Evolutionary conservation across 2,329 filamentous ascomycete genomes (phyloP).

Genomic region (Calonectria pseudoturangicola): DNA sequence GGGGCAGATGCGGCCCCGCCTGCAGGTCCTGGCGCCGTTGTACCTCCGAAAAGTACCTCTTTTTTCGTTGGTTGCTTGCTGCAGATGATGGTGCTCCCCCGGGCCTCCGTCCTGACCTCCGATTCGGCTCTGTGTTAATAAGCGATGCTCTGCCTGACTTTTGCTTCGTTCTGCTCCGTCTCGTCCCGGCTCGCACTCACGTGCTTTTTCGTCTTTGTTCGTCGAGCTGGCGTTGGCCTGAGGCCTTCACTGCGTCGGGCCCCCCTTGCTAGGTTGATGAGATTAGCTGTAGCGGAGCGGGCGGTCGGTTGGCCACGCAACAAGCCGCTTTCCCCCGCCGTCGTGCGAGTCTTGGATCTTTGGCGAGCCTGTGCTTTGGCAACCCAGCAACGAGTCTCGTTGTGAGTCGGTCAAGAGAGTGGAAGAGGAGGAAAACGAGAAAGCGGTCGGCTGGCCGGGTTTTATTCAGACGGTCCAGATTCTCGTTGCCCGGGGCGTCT

Average conservation of each 20-base stretch:
- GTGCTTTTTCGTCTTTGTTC: slow-evolving; percentile 23
- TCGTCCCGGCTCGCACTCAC: slow-evolving; percentile 26
- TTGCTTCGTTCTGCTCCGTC: slow-evolving; percentile 25
- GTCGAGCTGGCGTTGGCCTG: slow-evolving; percentile 24
- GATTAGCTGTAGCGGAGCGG: slow-evolving; percentile 41
- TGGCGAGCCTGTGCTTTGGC: slow-evolving; percentile 46
- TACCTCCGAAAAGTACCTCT: slow-evolving; percentile 33
- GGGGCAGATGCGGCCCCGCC: slow-evolving; percentile 43
- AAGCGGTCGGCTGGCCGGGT: slow-evolving; percentile 34
- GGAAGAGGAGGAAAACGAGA: slow-evolving; percentile 29
- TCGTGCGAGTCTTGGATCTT: slow-evolving; percentile 45
- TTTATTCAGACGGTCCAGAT: slow-evolving; percentile 41
- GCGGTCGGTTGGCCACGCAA: slow-evolving; percentile 49
- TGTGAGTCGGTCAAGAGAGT: slow-evolving; percentile 45
- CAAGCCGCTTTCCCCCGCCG: slow-evolving; percentile 34
- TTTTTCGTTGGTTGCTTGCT: slow-evolving; percentile 33
- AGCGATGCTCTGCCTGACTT: slow-evolving; percentile 37
- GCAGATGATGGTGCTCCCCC: slow-evolving; percentile 13
- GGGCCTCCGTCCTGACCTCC: slow-evolving; percentile 29
- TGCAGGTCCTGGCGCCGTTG: slow-evolving; percentile 31
- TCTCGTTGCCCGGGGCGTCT: slow-evolving; percentile 43
- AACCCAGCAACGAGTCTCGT: slow-evolving; percentile 48
- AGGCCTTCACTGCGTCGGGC: slow-evolving; percentile 23
- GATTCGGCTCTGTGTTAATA: slow-evolving; percentile 37
- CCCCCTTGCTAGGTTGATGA: slow-evolving; percentile 27